Percentiles rank a stretch among this genome's conserved stretches.
Evolutionary conservation across 257 asterid genomes (phyloP).

Genomic region (Cordia subcordata): DNA sequence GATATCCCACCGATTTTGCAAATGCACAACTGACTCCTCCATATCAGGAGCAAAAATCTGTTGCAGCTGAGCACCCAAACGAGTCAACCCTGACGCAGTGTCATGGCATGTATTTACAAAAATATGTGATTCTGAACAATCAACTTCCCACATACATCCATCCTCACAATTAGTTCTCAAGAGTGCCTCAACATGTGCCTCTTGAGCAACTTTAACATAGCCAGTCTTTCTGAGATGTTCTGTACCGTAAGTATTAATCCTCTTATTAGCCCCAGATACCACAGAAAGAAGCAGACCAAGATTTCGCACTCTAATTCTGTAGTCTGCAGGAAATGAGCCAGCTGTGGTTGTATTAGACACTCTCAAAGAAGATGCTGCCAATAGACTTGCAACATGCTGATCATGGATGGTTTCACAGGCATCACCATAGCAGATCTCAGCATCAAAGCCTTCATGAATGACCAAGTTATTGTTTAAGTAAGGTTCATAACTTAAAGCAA

Average conservation of each 20-base stretch:
- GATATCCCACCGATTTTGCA: constrained; percentile 92
- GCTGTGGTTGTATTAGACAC: constrained; percentile 22
- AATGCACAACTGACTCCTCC: constrained; percentile 76
- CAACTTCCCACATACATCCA: constrained; percentile 77
- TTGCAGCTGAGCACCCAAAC: constrained; percentile 78
- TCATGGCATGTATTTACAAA: constrained; percentile 73
- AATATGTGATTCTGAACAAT: constrained; percentile 63
- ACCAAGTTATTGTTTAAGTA: constrained; percentile 25
- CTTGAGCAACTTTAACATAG: constrained; percentile 88
- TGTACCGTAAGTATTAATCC: constrained; percentile 42
- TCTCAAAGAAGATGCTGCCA: constrained; percentile 85
- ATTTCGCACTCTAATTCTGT: constrained; percentile 65
- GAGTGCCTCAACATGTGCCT: constrained; percentile 61
- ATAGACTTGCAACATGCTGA: constrained; percentile 58
- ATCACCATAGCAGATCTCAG: constrained; percentile 25
- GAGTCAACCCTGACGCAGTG: constrained; percentile 63
- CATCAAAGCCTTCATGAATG: constrained; percentile 21
- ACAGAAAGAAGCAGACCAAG: constrained; percentile 76
- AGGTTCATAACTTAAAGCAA: constrained; percentile 87
- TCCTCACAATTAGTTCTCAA: constrained; percentile 51
- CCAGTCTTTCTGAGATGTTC: constrained; percentile 66
- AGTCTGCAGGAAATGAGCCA: constrained; percentile 34
- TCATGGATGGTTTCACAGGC: constrained; percentile 30
- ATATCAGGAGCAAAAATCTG: constrained; percentile 81
- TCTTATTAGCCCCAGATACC: constrained; percentile 33